Percentiles rank a stretch among this genome's conserved stretches.
Evolutionary conservation across 208 protist genomes (phyloP).

Genomic region (Crithidia thermophila): DNA sequence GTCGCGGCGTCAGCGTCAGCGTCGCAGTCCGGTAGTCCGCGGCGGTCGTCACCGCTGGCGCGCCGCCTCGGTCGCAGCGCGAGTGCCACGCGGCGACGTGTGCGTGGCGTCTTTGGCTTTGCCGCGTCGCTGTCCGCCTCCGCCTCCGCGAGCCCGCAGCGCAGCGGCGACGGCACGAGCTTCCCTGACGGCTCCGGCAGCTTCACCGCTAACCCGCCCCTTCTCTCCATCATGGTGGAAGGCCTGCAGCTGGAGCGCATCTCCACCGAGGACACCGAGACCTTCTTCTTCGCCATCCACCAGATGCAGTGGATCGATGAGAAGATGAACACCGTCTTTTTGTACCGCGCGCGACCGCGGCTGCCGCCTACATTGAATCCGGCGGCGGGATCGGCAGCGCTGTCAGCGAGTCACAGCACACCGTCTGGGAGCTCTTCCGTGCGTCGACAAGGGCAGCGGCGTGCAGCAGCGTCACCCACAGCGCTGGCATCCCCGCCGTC

Average conservation of each 20-base stretch:
- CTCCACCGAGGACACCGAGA: slow-evolving; percentile 54
- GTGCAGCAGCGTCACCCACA: background rate
- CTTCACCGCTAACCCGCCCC: slow-evolving; percentile 6
- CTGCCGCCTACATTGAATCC: slow-evolving; percentile 4
- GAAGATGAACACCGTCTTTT: slow-evolving; percentile 34
- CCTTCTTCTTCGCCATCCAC: slow-evolving; percentile 48
- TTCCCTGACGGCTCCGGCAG: background rate
- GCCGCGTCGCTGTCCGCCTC: background rate
- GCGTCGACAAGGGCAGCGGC: too few relatives aligned
- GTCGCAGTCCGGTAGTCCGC: background rate
- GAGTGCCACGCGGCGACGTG: slow-evolving; percentile 2
- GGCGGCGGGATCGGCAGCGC: background rate
- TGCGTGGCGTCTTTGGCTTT: background rate
- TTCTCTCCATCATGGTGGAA: slow-evolving; percentile 55
- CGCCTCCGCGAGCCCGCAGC: background rate
- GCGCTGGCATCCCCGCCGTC: background rate
- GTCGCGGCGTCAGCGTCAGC: background rate
- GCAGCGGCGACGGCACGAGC: background rate
- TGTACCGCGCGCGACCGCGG: slow-evolving; percentile 56
- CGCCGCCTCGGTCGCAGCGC: background rate
- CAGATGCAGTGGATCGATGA: slow-evolving; percentile 74
- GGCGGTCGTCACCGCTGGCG: background rate
- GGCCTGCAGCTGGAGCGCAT: slow-evolving; percentile 54
- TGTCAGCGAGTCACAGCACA: too few relatives aligned
- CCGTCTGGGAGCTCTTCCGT: too few relatives aligned